These are phyloP conservation scores for Eimeria acervulina DNA, from an alignment of 169 alveolate species.

Conservation along the genomic window DNA sequence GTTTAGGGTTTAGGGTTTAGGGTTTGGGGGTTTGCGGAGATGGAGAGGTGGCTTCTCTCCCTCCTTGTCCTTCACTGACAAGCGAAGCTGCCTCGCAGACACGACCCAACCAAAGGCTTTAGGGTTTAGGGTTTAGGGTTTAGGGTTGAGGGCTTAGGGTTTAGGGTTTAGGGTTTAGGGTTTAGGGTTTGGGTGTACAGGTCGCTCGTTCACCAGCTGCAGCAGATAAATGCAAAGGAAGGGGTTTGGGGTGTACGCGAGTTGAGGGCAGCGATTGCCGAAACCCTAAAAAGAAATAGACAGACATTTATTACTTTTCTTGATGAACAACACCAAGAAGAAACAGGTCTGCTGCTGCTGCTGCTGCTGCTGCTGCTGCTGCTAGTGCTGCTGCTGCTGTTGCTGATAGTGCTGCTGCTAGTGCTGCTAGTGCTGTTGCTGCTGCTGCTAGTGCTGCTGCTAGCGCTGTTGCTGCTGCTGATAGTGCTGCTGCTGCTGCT, in stretches of 20 bases:
- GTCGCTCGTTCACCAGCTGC: slow-evolving; percentile 9
- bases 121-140: slow-evolving; percentile 8
- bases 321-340: not conserved
- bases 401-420: slow-evolving; percentile 4
- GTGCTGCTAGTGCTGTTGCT: not conserved
- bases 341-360: slow-evolving; percentile 28
- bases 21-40: no score
- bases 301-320: not conserved
- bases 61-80: no score
- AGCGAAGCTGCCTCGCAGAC: no score
- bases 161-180: slow-evolving; percentile 40
- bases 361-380: slow-evolving; percentile 28
- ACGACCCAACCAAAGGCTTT: not conserved
- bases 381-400: not conserved
- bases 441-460: slow-evolving; percentile 5
- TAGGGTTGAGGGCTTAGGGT: slow-evolving; percentile 12
- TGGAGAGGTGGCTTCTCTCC: no score
- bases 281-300: not conserved
- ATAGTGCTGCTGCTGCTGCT: not conserved
- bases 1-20: not conserved
- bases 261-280: not conserved
- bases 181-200: not conserved
- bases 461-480: not conserved
- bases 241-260: not conserved
- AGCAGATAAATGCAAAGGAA: not conserved